These are phyloP conservation scores for Tetracladium maxilliforme DNA, from an alignment of 2,329 filamentous ascomycete species.

Conservation along the genomic window DNA sequence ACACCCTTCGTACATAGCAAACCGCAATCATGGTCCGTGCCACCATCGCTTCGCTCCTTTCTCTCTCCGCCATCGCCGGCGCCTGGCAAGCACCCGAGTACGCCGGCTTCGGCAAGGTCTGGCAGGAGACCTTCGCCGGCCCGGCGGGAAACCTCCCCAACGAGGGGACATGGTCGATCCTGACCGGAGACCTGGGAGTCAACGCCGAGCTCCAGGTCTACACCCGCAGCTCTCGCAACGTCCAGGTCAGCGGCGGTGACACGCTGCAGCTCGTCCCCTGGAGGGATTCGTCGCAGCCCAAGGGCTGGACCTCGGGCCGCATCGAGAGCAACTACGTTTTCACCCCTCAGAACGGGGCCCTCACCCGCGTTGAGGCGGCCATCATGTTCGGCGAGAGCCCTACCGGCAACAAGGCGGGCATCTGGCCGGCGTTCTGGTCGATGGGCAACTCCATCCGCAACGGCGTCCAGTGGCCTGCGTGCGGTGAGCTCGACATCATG, in stretches of 20 bases:
- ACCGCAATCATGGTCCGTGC: too few relatives aligned
- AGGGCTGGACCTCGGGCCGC: slow-evolving; percentile 35
- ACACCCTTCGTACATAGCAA: too few relatives aligned
- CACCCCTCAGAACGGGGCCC: slow-evolving; percentile 26
- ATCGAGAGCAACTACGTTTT: slow-evolving; percentile 33
- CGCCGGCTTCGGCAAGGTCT: slow-evolving; percentile 24
- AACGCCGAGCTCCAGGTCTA: slow-evolving; percentile 35
- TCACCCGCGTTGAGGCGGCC: slow-evolving; percentile 28
- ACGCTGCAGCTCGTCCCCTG: slow-evolving; percentile 36
- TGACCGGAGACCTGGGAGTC: slow-evolving; percentile 24
- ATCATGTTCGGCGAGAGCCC: slow-evolving; percentile 30
- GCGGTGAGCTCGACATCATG: slow-evolving; percentile 43
- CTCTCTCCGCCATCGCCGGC: too few relatives aligned
- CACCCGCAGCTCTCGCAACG: slow-evolving; percentile 24
- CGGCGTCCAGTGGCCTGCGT: slow-evolving; percentile 32
- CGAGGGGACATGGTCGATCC: slow-evolving; percentile 27
- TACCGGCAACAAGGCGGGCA: slow-evolving; percentile 28
- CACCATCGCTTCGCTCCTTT: too few relatives aligned
- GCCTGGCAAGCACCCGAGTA: too few relatives aligned
- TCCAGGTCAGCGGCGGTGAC: slow-evolving; percentile 33
- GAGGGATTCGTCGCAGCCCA: slow-evolving; percentile 18
- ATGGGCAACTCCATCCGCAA: slow-evolving; percentile 32
- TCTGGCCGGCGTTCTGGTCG: slow-evolving; percentile 46
- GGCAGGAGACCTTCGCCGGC: slow-evolving; percentile 29
- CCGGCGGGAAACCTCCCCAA: slow-evolving; percentile 20